Evolutionary conservation across 2,329 filamentous ascomycete genomes (phyloP).

Genomic region (Trichophyton benhamiae): DNA sequence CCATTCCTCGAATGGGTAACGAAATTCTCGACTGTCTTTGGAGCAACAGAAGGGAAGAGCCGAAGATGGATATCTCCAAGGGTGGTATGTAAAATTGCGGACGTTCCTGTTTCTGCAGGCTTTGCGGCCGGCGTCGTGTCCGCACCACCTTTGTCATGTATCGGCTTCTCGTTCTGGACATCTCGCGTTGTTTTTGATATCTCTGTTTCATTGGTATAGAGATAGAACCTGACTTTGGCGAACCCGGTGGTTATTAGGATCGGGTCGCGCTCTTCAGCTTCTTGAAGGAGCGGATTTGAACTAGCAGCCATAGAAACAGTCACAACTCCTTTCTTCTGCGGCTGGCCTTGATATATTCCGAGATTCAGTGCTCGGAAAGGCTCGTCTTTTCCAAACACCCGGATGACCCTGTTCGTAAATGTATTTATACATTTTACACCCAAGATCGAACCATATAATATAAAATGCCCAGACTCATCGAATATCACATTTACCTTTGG

Average conservation of each 20-base stretch:
- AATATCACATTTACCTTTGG: slow-evolving; percentile 78
- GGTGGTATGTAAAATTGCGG: slow-evolving; percentile 79
- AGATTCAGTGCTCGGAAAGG: slow-evolving; percentile 72
- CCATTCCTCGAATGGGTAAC: slow-evolving; percentile 77
- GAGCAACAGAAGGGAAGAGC: slow-evolving; percentile 82
- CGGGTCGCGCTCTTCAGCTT: slow-evolving; percentile 81
- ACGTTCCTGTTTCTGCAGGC: slow-evolving; percentile 58
- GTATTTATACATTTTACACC: slow-evolving; percentile 95
- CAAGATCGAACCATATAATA: slow-evolving; percentile 83
- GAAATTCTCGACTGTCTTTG: slow-evolving; percentile 95
- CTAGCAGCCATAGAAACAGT: slow-evolving; percentile 97
- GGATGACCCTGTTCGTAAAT: slow-evolving; percentile 81
- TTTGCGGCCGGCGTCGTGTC: slow-evolving; percentile 43
- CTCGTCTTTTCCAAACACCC: slow-evolving; percentile 82
- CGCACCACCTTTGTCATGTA: slow-evolving; percentile 43
- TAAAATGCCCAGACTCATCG: slow-evolving; percentile 90
- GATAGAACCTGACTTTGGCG: slow-evolving; percentile 87
- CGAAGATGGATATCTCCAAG: slow-evolving; percentile 89
- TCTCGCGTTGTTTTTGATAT: slow-evolving; percentile 76
- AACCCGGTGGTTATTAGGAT: slow-evolving; percentile 75
- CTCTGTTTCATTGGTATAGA: slow-evolving; percentile 86
- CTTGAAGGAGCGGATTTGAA: slow-evolving; percentile 80
- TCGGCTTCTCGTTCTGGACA: slow-evolving; percentile 88
- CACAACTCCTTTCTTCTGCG: slow-evolving; percentile 82
- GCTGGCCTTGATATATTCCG: slow-evolving; percentile 84